phyloP scores from a whole-genome alignment of 2,329 filamentous ascomycete genomes.

The Xenoacremonium recifei region DNA sequence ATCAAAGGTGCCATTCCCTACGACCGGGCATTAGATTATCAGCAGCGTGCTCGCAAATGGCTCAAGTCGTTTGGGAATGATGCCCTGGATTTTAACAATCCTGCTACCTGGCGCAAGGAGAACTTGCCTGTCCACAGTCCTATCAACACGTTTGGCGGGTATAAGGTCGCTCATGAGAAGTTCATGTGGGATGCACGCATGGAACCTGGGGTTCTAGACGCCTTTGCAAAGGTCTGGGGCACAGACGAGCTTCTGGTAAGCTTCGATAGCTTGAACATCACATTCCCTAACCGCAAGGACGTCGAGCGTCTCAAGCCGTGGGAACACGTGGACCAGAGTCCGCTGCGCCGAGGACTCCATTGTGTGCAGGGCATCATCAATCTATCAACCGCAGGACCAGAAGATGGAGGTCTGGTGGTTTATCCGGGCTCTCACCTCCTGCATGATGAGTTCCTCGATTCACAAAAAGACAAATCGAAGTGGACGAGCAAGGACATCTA shows the following conservation, averaged over 20 bases:
- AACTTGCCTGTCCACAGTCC: too few relatives aligned
- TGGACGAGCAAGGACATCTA: neutral
- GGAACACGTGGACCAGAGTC: constrained; percentile 29
- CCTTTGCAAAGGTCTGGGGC: constrained; percentile 39
- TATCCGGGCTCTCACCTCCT: constrained; percentile 19
- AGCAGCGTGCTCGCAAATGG: too few relatives aligned
- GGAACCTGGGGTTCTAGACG: constrained; percentile 37
- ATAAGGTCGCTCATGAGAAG: constrained; percentile 37
- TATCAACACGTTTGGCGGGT: too few relatives aligned
- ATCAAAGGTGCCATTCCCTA: too few relatives aligned
- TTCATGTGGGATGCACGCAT: constrained; percentile 39
- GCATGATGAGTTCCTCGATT: constrained; percentile 12
- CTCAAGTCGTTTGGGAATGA: too few relatives aligned
- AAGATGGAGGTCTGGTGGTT: constrained; percentile 11
- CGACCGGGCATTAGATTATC: too few relatives aligned
- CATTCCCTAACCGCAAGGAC: too few relatives aligned
- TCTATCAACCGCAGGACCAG: constrained; percentile 5
- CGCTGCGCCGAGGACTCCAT: constrained; percentile 21
- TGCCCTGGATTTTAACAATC: too few relatives aligned
- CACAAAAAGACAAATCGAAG: neutral
- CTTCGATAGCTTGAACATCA: too few relatives aligned
- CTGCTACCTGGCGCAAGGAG: too few relatives aligned
- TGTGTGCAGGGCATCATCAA: constrained; percentile 28
- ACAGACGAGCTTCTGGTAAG: constrained; percentile 41
- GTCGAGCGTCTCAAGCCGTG: too few relatives aligned